Evolutionary conservation across 1,284 basidiomycete species (phyloP).

Genomic region (Marasmius sp.): DNA sequence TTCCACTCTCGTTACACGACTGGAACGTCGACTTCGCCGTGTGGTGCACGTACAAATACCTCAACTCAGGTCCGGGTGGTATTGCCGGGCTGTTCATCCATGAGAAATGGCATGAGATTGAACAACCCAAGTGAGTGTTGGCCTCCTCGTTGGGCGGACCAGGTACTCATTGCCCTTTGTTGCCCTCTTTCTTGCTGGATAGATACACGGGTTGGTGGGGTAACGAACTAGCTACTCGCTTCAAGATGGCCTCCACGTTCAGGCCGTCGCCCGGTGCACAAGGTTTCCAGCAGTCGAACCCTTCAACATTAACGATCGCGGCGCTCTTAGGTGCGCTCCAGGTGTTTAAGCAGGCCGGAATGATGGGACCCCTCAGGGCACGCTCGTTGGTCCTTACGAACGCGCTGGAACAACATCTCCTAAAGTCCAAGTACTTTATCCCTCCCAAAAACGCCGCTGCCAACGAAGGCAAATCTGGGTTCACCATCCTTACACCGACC

Average conservation of each 20-base stretch:
- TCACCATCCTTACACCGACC: slow-evolving; percentile 87
- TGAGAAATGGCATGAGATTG: slow-evolving; percentile 69
- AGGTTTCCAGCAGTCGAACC: slow-evolving; percentile 96
- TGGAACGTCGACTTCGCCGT: slow-evolving; percentile 97
- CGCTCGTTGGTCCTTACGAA: slow-evolving; percentile 74
- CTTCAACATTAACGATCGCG: slow-evolving; percentile 78
- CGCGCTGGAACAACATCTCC: slow-evolving; percentile 67
- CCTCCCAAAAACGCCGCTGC: slow-evolving; percentile 37
- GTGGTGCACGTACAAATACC: slow-evolving; percentile 98
- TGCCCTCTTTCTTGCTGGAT: slow-evolving; percentile 15
- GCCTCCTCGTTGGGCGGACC: slow-evolving; percentile 12
- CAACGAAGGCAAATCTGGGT: slow-evolving; percentile 46
- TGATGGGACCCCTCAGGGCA: slow-evolving; percentile 66
- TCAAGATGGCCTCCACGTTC: slow-evolving; percentile 87
- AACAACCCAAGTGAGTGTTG: slow-evolving; percentile 54
- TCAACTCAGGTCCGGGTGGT: slow-evolving; percentile 93
- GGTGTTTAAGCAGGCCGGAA: slow-evolving; percentile 77
- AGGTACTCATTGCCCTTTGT: slow-evolving; percentile 11
- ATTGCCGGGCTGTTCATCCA: slow-evolving; percentile 94
- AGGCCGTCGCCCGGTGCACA: slow-evolving; percentile 86
- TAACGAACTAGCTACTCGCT: slow-evolving; percentile 84
- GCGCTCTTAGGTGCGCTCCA: slow-evolving; percentile 81
- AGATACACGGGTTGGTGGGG: slow-evolving; percentile 99
- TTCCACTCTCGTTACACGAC: slow-evolving; percentile 85
- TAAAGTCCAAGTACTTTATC: slow-evolving; percentile 62